Evolutionary conservation across 257 asterid genomes (phyloP), one percentile per base, ranked within the genome.

Genomic region (Cinchona pubescens): DNA sequence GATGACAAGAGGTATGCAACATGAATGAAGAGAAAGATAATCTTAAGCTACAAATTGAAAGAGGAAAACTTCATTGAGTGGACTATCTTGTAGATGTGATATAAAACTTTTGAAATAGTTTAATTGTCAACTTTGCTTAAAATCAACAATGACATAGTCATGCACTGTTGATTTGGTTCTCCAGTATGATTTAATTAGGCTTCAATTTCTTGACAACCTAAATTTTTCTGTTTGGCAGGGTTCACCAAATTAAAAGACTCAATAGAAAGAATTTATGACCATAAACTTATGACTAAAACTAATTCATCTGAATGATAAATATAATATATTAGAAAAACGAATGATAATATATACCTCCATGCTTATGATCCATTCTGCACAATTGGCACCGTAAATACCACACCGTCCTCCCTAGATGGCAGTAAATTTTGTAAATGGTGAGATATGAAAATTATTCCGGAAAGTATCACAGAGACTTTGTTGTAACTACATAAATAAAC

Each of bases 381-480:
- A 86, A 81, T 95, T 95, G 79, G 91, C 92, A 37, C 99, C 99
- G 86, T 88, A 95, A 64, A 95, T 92, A 80, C 99, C 99, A 79
- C 99, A 95, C 37, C 94, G 89, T 60, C 84, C 96, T 79, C 94
- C 97, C 99, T 95, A 81, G 29, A 86, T 67, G 79, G 65, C 48
- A 69, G 66, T 61, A 40, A 62, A 66, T 77, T 66, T 61, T 75
- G 74, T 73, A 25, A 70, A 75, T 56, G 66, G 76, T 85, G 67
- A 79, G 81, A 75, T 45, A 61, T 63, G 69, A 49, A 75, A 79
- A 15, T 45, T 30, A 23, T 40, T 9, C 34, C 34, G 48, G n/a
- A 75, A 32, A 46, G 14, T 38, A 37, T n/a, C 75, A 62, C 60
- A 18, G 45, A 29, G 38, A 46, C 66, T 69, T 72, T 58, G 30